Conservation (phyloP, 345 rosid genomes). For the Eucalyptus guilfoylei region DNA sequence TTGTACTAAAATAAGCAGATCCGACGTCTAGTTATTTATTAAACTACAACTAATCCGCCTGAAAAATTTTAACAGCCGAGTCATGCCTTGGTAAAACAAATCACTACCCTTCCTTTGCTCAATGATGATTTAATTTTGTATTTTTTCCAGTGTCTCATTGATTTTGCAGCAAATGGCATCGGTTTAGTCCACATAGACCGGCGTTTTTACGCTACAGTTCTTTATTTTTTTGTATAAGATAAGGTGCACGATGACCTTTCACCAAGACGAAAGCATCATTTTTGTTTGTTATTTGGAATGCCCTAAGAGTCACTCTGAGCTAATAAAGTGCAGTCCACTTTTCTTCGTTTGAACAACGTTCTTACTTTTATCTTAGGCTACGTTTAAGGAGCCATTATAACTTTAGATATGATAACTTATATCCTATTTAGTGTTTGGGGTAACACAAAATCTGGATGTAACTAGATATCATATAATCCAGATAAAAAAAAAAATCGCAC, state of each 20-base stretch:
- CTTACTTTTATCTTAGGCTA: neutral
- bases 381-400: neutral
- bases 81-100: neutral
- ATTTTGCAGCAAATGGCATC: neutral
- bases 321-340: neutral
- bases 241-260: neutral
- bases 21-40: neutral
- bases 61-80: neutral
- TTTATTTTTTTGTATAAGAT: neutral
- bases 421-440: neutral
- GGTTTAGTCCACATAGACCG: neutral
- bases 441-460: neutral
- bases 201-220: neutral
- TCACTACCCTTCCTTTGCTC: neutral
- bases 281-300: neutral
- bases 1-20: neutral
- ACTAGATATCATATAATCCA: neutral
- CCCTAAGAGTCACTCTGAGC: neutral
- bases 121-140: neutral
- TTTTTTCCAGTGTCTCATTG: neutral
- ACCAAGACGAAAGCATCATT: neutral
- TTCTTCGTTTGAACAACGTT: neutral
- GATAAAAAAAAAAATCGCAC: neutral
- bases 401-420: neutral
- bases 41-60: neutral